Conservation (phyloP, 208 protist genomes). For the Wallacemonas sp. region DNA sequence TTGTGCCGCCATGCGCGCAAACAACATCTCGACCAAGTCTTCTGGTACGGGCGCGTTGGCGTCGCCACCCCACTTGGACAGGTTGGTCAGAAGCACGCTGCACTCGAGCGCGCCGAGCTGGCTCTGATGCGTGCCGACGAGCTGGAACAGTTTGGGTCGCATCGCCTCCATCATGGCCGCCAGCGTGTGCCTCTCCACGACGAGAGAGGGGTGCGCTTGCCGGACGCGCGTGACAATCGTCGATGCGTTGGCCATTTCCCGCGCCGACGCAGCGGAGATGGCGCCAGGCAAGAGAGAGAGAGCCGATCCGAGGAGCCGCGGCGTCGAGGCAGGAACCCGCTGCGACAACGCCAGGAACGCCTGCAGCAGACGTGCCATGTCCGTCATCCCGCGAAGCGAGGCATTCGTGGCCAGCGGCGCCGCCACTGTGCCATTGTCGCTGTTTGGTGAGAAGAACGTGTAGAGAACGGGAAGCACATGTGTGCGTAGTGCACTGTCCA, state of each 20-base stretch:
- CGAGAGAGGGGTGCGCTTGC: background rate
- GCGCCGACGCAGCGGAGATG: background rate
- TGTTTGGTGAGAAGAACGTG: background rate
- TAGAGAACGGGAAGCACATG: background rate
- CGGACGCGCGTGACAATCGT: background rate
- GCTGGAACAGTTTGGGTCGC: slow-evolving; percentile 38
- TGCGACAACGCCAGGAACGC: background rate
- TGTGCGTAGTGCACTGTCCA: slow-evolving; percentile 22
- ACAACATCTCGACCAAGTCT: slow-evolving; percentile 76
- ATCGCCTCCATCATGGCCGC: slow-evolving; percentile 30
- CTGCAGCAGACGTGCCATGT: slow-evolving; percentile 14
- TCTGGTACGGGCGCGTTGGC: slow-evolving; percentile 28
- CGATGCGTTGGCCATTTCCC: slow-evolving; percentile 10
- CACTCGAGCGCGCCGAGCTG: slow-evolving; percentile 39
- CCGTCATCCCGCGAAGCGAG: background rate
- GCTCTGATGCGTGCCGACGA: slow-evolving; percentile 28
- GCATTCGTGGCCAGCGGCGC: background rate
- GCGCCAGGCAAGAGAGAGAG: slow-evolving; percentile 6
- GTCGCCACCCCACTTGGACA: slow-evolving; percentile 36
- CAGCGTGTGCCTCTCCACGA: slow-evolving; percentile 1
- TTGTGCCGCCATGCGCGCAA: slow-evolving; percentile 46
- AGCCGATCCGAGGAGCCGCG: background rate
- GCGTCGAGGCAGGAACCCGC: background rate
- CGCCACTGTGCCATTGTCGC: background rate
- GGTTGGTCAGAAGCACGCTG: slow-evolving; percentile 33